Evolutionary conservation across 345 rosid species (phyloP).

Genomic region (Mercurialis annua): DNA sequence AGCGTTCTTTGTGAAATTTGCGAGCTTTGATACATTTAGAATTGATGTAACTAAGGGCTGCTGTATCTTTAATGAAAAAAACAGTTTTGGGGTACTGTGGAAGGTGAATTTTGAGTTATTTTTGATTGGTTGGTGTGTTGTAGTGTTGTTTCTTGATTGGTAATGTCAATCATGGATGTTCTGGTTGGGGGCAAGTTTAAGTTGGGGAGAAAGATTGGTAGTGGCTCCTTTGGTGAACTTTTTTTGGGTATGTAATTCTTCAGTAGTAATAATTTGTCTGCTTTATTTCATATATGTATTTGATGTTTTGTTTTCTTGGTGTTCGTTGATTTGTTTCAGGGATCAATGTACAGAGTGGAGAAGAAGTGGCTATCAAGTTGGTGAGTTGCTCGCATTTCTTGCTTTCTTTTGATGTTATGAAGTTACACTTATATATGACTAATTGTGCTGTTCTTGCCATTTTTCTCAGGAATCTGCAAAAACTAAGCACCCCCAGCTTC

Average conservation of each 20-base stretch:
- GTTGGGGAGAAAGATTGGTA: slow-evolving; percentile 92
- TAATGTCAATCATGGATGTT: slow-evolving; percentile 44
- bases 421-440: background rate
- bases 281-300: background rate
- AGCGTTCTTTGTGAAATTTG: background rate
- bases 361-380: slow-evolving; percentile 81
- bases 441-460: too few relatives aligned
- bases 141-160: background rate
- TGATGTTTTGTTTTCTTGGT: slow-evolving; percentile 2
- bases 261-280: slow-evolving; percentile 1
- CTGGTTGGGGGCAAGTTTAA: slow-evolving; percentile 76
- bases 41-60: slow-evolving; percentile 26
- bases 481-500: slow-evolving; percentile 89
- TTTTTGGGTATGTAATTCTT: slow-evolving; percentile 52
- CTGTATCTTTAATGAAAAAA: slow-evolving; percentile 15
- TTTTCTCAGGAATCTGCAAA: slow-evolving; percentile 58
- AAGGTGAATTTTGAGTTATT: slow-evolving; percentile 20
- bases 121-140: background rate
- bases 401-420: background rate
- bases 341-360: slow-evolving; percentile 69
- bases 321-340: slow-evolving; percentile 33
- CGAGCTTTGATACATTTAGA: slow-evolving; percentile 17
- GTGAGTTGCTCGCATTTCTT: slow-evolving; percentile 29
- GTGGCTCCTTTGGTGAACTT: slow-evolving; percentile 93
- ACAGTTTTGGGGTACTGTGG: slow-evolving; percentile 19